A percentile compares a stretch with the other conserved stretches of the same genome.
Conservation (phyloP, 2,329 filamentous ascomycete genomes). For the Cryphonectria parasitica region DNA sequence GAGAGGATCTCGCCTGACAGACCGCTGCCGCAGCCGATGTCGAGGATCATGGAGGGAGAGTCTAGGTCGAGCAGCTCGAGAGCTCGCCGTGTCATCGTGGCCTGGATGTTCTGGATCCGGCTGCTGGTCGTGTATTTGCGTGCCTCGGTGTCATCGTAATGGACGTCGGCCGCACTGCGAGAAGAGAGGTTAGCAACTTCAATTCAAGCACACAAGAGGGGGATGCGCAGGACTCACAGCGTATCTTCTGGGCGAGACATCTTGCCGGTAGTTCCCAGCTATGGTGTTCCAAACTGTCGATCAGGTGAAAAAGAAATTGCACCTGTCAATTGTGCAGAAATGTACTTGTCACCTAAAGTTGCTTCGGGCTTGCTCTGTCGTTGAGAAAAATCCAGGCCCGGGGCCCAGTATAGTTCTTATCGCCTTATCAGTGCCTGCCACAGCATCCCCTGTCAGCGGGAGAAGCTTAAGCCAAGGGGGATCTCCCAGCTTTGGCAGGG, state of each 20-base stretch:
- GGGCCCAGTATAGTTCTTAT: constrained; percentile 5
- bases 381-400: constrained; percentile 7
- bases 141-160: constrained; percentile 95
- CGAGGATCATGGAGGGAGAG: constrained; percentile 84
- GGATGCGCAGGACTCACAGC: constrained; percentile 62
- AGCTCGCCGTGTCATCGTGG: constrained; percentile 90
- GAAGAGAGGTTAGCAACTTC: constrained; percentile 30
- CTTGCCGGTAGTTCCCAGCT: not conserved
- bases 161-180: constrained; percentile 85
- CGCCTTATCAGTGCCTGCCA: constrained; percentile 13
- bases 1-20: constrained; percentile 93
- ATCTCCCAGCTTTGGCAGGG: not conserved
- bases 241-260: constrained; percentile 99
- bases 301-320: not conserved
- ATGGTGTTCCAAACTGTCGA: not conserved
- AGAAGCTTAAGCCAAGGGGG: constrained; percentile 2
- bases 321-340: no score
- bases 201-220: constrained; percentile 3
- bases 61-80: constrained; percentile 86
- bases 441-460: not conserved
- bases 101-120: constrained; percentile 93
- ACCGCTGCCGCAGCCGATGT: constrained; percentile 94
- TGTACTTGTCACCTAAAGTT: not conserved
- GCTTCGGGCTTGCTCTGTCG: not conserved
- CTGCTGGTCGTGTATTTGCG: constrained; percentile 97